A percentile compares a stretch with the other conserved stretches of the same genome.
phyloP scores from a whole-genome alignment of 257 asterid genomes.

The Plectranthus barbatus region DNA sequence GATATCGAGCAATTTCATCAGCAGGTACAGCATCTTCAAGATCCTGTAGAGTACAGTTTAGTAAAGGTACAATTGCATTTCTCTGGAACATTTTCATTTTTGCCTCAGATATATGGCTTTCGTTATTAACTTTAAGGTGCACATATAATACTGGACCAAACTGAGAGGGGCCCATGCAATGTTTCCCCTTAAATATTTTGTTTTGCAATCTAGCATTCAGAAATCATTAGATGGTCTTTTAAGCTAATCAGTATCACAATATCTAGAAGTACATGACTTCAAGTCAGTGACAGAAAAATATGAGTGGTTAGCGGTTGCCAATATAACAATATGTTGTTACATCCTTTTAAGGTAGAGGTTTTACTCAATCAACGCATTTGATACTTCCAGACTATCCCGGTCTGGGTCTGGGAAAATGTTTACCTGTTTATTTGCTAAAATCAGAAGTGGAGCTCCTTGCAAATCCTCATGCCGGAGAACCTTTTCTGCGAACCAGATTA shows the following conservation, averaged over 20 bases:
- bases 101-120: background rate
- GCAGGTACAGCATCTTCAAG: constrained; percentile 68
- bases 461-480: constrained; percentile 82
- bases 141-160: background rate
- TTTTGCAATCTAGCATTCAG: background rate
- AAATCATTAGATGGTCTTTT: background rate
- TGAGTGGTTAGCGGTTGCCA: background rate
- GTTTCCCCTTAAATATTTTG: background rate
- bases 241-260: background rate
- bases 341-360: background rate
- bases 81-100: background rate
- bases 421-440: constrained; percentile 86
- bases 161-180: background rate
- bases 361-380: background rate
- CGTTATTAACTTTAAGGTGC: background rate
- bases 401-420: background rate
- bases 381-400: background rate
- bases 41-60: constrained; percentile 41
- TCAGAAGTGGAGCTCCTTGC: constrained; percentile 80
- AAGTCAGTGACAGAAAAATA: background rate
- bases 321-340: no score
- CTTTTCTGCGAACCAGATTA: constrained; percentile 50
- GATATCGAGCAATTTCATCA: constrained; percentile 70
- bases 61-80: background rate
- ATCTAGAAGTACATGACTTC: background rate